These are phyloP conservation scores for Solanum pinnatisectum DNA, from an alignment of 257 asterid species.

Conservation along the genomic window DNA sequence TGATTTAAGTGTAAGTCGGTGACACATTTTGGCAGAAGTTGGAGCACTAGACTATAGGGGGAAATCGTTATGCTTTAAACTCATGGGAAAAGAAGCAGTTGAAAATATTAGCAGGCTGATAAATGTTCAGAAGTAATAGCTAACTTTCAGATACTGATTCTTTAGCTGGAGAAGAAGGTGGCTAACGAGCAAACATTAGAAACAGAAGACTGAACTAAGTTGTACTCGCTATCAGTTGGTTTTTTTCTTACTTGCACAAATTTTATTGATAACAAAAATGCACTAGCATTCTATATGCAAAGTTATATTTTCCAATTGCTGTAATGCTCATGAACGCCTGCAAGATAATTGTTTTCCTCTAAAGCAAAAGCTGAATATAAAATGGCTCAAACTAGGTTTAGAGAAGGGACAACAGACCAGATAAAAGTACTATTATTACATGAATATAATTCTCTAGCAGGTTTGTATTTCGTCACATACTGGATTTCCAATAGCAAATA, in stretches of 20 bases:
- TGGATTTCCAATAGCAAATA: slow-evolving; percentile 96
- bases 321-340: not conserved
- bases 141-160: not conserved
- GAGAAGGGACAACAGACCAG: not conserved
- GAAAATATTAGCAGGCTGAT: not conserved
- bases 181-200: not conserved
- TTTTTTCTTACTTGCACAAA: not conserved
- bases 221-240: not conserved
- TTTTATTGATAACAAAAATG: not conserved
- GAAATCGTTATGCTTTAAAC: not conserved
- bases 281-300: not conserved
- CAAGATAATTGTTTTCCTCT: not conserved
- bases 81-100: not conserved
- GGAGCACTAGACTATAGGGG: not conserved
- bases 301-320: not conserved
- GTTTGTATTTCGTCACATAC: slow-evolving; percentile 28
- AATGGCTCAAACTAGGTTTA: not conserved
- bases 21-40: not conserved
- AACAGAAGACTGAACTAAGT: not conserved
- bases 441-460: not conserved
- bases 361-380: not conserved
- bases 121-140: not conserved
- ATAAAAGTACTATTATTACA: not conserved
- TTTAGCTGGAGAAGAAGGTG: not conserved
- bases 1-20: not conserved